phyloP scores from a whole-genome alignment of 169 alveolate species.

The Plasmodium cynomolgi region DNA sequence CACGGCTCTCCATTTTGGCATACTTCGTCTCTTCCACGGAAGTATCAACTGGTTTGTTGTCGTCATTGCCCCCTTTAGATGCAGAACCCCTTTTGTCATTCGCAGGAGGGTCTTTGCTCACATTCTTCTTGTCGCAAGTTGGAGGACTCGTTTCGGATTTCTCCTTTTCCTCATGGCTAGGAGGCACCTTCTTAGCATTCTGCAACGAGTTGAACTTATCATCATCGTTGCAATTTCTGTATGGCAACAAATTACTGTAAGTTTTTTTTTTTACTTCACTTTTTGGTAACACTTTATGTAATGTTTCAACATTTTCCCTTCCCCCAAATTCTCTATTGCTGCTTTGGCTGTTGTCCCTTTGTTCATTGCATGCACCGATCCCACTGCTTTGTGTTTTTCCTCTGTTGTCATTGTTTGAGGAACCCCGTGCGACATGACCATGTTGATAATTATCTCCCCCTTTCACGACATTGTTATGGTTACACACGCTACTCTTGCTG shows the following conservation, averaged over 20 bases:
- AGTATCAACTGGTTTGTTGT: background rate
- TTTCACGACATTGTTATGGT: background rate
- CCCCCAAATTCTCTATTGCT: background rate
- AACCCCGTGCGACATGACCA: background rate
- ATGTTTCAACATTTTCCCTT: background rate
- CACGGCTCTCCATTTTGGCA: background rate
- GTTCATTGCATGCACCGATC: background rate
- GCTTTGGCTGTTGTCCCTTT: background rate
- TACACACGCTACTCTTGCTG: background rate
- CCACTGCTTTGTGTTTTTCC: background rate
- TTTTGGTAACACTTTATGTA: slow-evolving; percentile 1
- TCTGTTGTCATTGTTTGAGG: background rate
- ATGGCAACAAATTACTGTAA: background rate
- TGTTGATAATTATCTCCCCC: background rate
- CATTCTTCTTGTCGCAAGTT: background rate
- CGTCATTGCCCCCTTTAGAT: background rate
- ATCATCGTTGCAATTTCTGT: slow-evolving; percentile 19
- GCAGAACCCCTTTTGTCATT: background rate
- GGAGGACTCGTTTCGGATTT: background rate
- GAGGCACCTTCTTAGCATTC: background rate
- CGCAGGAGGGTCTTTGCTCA: background rate
- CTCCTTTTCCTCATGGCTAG: slow-evolving; percentile 7
- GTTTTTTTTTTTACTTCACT: slow-evolving; percentile 19
- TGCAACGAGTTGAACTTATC: background rate
- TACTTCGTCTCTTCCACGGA: background rate